Evolutionary conservation across 2,329 filamentous ascomycete genomes (phyloP), one percentile per base, ranked within the genome.

Genomic region (Talaromyces atroroseus): DNA sequence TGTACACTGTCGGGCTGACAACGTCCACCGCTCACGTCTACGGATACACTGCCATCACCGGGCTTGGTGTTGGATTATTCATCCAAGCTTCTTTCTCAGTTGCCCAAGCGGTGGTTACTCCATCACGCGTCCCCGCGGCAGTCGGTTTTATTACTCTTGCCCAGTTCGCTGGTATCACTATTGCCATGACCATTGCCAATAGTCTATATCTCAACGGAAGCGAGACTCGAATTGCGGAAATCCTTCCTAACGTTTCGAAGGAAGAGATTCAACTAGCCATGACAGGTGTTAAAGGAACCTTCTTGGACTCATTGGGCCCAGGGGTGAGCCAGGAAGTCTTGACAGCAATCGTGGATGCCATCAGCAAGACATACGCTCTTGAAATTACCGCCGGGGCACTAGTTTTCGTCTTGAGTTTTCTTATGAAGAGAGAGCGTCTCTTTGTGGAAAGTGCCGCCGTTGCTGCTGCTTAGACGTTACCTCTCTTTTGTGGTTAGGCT

Each of bases 1-100:
- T 65, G 42, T 62, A 56, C 29, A 66, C 60, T 14, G 58, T 66
- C 12, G 49, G 53, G 6, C 29, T 47, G 14, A 40, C 52, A 10
- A 68, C 64, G 5, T 56, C 54, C 3, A 47, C 38, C n/a, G 56
- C 61, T 18, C 49, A 50, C 1, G 58, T 68, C 26, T 70, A 69
- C 36, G 67, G 65, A 3, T 66, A 63, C 53, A 60, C 46, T 5
- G 58, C 65, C 7, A 23, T 70, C 1, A 34, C 66, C 10, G 67
- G 62, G 3, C 45, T 61, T 21, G 67, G 66, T 1, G 53, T 57
- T 2, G 63, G 66, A 3, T 20, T 52, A 11, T 65, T 54, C 36
- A 49, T 57, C 6, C 61, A 65, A 40, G 58, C 58, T 4, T 59
- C 53, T 0, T 69, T 63, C 52, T 54, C 62, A 1, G 54, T 66